Base-by-base conservation (phyloP, 345 rosid genomes). In the Acer yangbiense region DNA sequence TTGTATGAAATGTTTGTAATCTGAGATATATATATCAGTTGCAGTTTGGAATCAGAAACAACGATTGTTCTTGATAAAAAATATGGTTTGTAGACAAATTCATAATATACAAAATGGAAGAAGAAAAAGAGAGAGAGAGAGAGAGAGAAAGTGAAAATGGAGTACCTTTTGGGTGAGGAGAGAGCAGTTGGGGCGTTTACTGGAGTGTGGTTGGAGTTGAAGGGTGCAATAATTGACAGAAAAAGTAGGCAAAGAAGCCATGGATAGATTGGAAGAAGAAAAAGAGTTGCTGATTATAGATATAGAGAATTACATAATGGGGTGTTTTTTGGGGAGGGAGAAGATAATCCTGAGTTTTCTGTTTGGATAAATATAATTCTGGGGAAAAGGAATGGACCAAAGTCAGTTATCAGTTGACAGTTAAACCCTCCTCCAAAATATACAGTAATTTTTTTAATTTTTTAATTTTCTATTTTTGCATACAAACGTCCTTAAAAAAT, bases 231-330 rank as follows among this genome's bases (percentile, higher is more conserved):
- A 10, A 65, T 43, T 61, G 65, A 78, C 60, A 35, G 84, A 13
- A 72, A 79, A 71, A 1, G 86, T 82, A 76, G 90, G 85, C 78
- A 87, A 72, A 79, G 87, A 79, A 77, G 90, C 89, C 91, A 88
- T 88, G 32, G 61, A 74, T 48, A 35, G 58, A 14, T 50, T 50
- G 16, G 65, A n/a, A 39, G 57, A 20, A 27, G 67, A 17, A 63
- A 7, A 65, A 18, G 62, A 65, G 44, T 14, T 14, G 41, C 20
- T 54, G n/a, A n/a, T 65, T 20, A 43, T 35, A 67, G 14, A 43
- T 35, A 8, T 35, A 35, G 39, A 35, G 13, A 29, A 66, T 39
- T 55, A 66, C 78, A 66, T 66, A 8, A 13, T 65, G n/a, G 44
- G 66, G 7, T 62, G 1, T 7, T 14, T 54, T 3, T 21, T 41